Percentiles rank a stretch among this genome's conserved stretches.
These are phyloP conservation scores for Ascochyta lentis DNA, from an alignment of 2,329 filamentous ascomycete genomes.

Conservation along the genomic window DNA sequence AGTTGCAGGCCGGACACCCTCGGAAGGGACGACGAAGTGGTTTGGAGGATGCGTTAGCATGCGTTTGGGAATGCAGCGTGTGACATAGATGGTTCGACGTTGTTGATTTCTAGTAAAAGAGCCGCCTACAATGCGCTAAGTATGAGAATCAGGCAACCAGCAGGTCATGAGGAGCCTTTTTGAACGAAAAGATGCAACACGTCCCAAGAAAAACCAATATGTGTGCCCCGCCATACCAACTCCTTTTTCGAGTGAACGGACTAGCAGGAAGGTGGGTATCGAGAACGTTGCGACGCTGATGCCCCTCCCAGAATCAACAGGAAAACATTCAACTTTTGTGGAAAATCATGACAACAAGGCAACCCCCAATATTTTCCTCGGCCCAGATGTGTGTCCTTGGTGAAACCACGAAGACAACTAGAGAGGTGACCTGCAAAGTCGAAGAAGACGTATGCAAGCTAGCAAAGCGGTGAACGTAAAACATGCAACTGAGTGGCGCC, in stretches of 20 bases:
- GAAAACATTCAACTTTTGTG: background rate
- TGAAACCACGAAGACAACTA: background rate
- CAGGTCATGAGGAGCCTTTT: too few species aligned
- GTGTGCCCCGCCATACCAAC: background rate
- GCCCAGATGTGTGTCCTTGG: background rate
- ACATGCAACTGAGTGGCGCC: background rate
- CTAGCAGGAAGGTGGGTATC: conserved; percentile 5
- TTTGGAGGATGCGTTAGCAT: too few species aligned
- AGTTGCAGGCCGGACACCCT: too few species aligned
- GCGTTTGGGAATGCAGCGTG: too few species aligned
- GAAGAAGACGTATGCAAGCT: background rate
- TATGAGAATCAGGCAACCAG: too few species aligned
- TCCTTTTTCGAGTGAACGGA: background rate
- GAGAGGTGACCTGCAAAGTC: background rate
- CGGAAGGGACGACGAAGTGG: too few species aligned
- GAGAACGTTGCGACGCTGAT: conserved; percentile 11
- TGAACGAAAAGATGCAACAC: background rate
- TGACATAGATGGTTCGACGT: too few species aligned
- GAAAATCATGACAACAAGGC: background rate
- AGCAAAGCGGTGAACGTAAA: background rate
- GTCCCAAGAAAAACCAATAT: background rate
- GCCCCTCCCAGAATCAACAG: conserved; percentile 1
- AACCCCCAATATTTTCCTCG: background rate
- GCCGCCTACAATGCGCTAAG: too few species aligned
- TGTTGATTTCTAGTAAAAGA: too few species aligned